A percentile compares a stretch with the other conserved stretches of the same genome.
Evolutionary conservation across 116 monocot genomes (phyloP).

Genomic region (Papilionanthe hybrid): DNA sequence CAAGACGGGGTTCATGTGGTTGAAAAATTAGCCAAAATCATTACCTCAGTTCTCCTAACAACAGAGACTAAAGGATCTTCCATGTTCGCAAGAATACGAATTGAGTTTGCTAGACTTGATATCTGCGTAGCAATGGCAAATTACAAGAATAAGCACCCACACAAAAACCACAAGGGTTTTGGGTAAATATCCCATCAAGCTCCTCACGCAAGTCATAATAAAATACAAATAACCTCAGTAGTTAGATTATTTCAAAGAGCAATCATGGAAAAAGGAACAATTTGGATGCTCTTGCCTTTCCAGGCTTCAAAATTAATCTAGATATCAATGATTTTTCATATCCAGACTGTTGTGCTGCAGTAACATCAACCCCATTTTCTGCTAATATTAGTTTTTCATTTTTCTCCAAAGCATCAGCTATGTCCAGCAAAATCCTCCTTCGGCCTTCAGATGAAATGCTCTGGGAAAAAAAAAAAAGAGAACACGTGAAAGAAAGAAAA

Average conservation of each 20-base stretch:
- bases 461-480: conserved; percentile 20
- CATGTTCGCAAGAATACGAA: conserved; percentile 83
- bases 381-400: conserved; percentile 59
- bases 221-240: not conserved
- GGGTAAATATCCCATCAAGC: not conserved
- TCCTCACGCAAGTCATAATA: not conserved
- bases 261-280: not conserved
- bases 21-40: conserved; percentile 1
- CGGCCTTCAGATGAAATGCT: conserved; percentile 71
- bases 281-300: conserved; percentile 53
- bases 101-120: conserved; percentile 76
- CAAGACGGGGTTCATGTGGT: not conserved
- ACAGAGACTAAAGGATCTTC: conserved; percentile 79
- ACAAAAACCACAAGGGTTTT: not conserved
- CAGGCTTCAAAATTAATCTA: conserved; percentile 76
- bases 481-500: conserved; percentile 1
- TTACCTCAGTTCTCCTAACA: conserved; percentile 76
- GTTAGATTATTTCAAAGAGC: not conserved
- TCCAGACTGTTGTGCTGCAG: conserved; percentile 56
- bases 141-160: conserved; percentile 3
- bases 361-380: conserved; percentile 87
- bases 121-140: conserved; percentile 36
- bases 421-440: conserved; percentile 70
- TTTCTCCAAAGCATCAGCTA: conserved; percentile 84
- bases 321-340: conserved; percentile 83